phyloP scores from a whole-genome alignment of 768 basidiomycete genomes.

The Hemileccinum impolitum region DNA sequence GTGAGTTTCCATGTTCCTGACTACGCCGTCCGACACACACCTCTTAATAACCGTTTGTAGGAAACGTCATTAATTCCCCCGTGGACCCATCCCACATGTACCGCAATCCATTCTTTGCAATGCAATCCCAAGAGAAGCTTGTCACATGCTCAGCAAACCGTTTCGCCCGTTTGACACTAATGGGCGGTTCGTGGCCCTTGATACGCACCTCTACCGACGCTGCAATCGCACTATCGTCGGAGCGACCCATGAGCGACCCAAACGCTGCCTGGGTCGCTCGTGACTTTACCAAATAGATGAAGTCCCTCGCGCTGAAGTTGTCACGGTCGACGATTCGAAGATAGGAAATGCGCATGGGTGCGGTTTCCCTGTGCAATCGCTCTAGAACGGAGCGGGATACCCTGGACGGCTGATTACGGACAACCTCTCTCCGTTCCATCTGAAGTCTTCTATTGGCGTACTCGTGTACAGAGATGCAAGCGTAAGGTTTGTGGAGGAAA shows the following conservation, averaged over 20 bases:
- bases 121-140: slow-evolving; percentile 8
- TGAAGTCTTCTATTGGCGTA: slow-evolving; percentile 4
- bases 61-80: background rate
- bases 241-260: slow-evolving; percentile 3
- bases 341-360: background rate
- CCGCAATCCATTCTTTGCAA: slow-evolving; percentile 5
- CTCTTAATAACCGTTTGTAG: background rate
- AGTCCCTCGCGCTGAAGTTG: slow-evolving; percentile 1
- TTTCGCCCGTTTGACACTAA: background rate
- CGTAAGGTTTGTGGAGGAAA: slow-evolving; percentile 3
- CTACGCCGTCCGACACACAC: background rate
- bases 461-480: background rate
- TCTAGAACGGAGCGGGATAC: slow-evolving; percentile 1
- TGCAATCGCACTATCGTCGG: background rate
- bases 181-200: slow-evolving; percentile 6
- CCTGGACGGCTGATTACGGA: slow-evolving; percentile 2
- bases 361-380: background rate
- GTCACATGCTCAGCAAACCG: slow-evolving; percentile 10
- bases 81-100: slow-evolving; percentile 7
- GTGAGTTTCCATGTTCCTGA: no score
- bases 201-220: slow-evolving; percentile 5
- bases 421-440: slow-evolving; percentile 6
- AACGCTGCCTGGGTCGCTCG: background rate
- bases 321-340: slow-evolving; percentile 9
- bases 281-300: slow-evolving; percentile 4